Conservation (phyloP, 2,329 filamentous ascomycete genomes). For the Aspergillus udagawae region DNA sequence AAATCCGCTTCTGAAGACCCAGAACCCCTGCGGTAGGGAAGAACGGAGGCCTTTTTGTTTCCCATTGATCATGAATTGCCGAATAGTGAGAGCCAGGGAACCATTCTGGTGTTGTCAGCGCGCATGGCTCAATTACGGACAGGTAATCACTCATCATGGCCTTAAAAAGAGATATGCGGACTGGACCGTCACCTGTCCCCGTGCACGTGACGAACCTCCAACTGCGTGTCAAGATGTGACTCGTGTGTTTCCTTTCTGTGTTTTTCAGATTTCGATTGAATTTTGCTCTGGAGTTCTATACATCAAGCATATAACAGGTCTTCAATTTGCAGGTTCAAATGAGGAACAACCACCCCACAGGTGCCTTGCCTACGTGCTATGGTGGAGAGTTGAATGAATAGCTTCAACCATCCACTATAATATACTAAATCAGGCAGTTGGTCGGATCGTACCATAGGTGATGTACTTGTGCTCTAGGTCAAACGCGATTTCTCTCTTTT, state of each 20-base stretch:
- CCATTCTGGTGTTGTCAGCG: constrained; percentile 1
- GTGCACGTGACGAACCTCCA: neutral
- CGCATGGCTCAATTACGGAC: neutral
- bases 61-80: constrained; percentile 2
- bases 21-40: constrained; percentile 28
- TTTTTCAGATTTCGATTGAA: neutral
- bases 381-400: too few relatives aligned
- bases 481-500: neutral
- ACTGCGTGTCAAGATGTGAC: neutral
- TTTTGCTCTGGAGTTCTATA: neutral
- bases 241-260: neutral
- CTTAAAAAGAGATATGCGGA: neutral
- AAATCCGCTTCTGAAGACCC: constrained; percentile 31
- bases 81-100: neutral
- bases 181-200: neutral
- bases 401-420: too few relatives aligned
- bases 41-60: constrained; percentile 8
- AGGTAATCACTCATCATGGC: neutral
- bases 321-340: neutral
- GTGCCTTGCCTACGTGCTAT: too few relatives aligned
- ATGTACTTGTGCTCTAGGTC: neutral
- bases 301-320: neutral
- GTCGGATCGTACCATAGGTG: neutral
- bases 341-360: neutral
- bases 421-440: too few relatives aligned